Evolutionary conservation across 768 basidiomycete genomes (phyloP).

Genomic region (Boletus rubropictus): DNA sequence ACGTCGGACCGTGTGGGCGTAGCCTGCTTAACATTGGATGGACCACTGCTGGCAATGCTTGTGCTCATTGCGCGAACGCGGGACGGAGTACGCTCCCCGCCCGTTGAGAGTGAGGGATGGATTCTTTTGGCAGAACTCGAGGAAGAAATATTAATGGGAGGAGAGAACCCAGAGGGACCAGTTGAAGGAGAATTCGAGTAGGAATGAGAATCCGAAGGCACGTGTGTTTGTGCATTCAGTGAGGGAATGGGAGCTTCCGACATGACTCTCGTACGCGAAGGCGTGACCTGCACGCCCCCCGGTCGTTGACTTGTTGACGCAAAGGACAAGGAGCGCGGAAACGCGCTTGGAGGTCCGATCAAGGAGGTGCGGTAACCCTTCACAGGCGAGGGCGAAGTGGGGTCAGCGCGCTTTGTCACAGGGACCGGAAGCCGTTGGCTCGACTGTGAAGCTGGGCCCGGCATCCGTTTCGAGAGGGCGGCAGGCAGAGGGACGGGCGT

Average conservation of each 20-base stretch:
- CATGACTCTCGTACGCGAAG: constrained; percentile 38
- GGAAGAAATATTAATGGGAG: constrained; percentile 36
- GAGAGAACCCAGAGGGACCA: constrained; percentile 20
- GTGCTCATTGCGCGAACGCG: constrained; percentile 19
- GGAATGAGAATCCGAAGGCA: constrained; percentile 20
- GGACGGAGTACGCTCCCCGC: constrained; percentile 8
- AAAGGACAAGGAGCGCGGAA: constrained; percentile 16
- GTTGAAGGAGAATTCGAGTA: constrained; percentile 27
- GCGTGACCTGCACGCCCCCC: constrained; percentile 29
- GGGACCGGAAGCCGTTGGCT: constrained; percentile 39
- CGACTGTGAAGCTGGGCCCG: constrained; percentile 32
- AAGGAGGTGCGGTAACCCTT: constrained; percentile 26
- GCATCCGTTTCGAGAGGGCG: constrained; percentile 32
- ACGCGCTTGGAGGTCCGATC: constrained; percentile 27
- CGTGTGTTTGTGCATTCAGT: constrained; percentile 22
- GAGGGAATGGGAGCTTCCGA: constrained; percentile 36
- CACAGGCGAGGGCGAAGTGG: constrained; percentile 26
- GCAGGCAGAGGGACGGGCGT: constrained; percentile 40
- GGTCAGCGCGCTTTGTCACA: constrained; percentile 22
- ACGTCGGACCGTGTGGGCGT: constrained; percentile 10
- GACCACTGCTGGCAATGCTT: constrained; percentile 1
- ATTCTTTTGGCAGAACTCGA: constrained; percentile 35
- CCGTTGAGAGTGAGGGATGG: constrained; percentile 25
- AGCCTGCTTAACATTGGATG: constrained; percentile 11
- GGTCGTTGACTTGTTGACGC: constrained; percentile 14